Evolutionary conservation across 2,329 filamentous ascomycete genomes (phyloP), one percentile per base, ranked within the genome.

Genomic region (Trichoderma sp.): DNA sequence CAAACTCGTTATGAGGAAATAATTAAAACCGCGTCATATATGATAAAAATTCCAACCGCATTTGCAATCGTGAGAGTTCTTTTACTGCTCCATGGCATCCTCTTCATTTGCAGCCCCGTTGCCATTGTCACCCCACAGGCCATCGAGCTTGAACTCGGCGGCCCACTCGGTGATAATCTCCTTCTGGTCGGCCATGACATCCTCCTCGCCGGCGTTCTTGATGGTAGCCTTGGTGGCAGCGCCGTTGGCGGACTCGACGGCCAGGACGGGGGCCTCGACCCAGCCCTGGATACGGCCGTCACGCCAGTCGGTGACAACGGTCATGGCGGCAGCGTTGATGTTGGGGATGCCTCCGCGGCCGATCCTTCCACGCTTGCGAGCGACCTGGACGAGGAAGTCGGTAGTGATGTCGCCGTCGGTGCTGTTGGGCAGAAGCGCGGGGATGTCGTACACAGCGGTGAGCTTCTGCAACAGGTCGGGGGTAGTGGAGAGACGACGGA

Each of bases 231-330:
- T 82, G 39, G 65, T 17, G 13, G 68, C 32, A 8, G 39, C 20
- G 13, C 66, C 66, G n/a, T 59, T 59, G 3, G 77, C 75, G 67
- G 77, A 76, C 70, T 85, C 85, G 59, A 92, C 87, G 20, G 88
- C 83, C 72, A 93, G 82, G 43, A 87, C 86, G 8, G 95, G 94
- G 3, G 94, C 88, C 76, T 94, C 92, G 62, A 91, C 88, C 95
- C 95, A 97, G 71, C 95, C 95, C 82, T 97, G 94, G 77, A 99
- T 97, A 67, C 96, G 90, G 30, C 95, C 95, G 80, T 98, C 95
- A 76, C 96, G 89, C 93, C 96, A 97, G 84, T 99, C 96, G n/a
- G 91, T 96, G 71, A 99, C 90, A 70, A 99, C 95, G 0, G 93
- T 92, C 88, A 96, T 95, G 74, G 95, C 96, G 8, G 96, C 95